Evolutionary conservation across 2,329 filamentous ascomycete genomes (phyloP), one percentile per base, ranked within the genome.

Genomic region (Stylonectria norvegica): DNA sequence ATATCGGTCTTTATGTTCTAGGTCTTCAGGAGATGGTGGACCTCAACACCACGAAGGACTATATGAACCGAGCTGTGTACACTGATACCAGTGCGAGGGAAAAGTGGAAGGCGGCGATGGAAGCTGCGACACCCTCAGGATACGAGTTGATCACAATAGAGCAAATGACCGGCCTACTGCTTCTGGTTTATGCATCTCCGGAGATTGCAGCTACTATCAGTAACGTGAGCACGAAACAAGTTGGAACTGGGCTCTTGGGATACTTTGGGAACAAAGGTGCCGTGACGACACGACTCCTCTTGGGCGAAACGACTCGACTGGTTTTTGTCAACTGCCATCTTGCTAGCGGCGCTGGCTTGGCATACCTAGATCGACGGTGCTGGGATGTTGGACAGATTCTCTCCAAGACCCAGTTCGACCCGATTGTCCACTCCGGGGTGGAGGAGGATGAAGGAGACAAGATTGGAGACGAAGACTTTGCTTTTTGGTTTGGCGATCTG

Each of bases 231-330:
- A 89, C 85, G 2, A 82, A 82, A 4, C 85, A 80, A 42, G 84
- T 97, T 6, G 91, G 90, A 0, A 98, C 93, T 0, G 93, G 93
- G 0, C 65, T 97, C 30, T 79, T 94, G 65, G 91, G 91, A 0
- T 95, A 95, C 58, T 84, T 96, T 70, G 93, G 93, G 8, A 98
- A 98, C 64, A 98, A 98, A 62, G 93, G 93, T 2, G 91, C 87
- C 4, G 85, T 95, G 1, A 79, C 84, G 3, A 85, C 86, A 4
- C 79, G 91, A 15, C 70, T 98, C 4, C 73, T 98, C 1, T 69
- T 98, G 1, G 93, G 91, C 2, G 93, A 96, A 62, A 89, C 89
- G 0, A 96, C 93, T 0, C 78, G 85, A 20, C 68, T 98, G 40
- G 84, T 93, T 17, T 96, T 98, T 61, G 73, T 96, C 50, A 95